Evolutionary conservation across 164 flowering plant genomes (phyloP).

Genomic region (Vitis rotundifolia): DNA sequence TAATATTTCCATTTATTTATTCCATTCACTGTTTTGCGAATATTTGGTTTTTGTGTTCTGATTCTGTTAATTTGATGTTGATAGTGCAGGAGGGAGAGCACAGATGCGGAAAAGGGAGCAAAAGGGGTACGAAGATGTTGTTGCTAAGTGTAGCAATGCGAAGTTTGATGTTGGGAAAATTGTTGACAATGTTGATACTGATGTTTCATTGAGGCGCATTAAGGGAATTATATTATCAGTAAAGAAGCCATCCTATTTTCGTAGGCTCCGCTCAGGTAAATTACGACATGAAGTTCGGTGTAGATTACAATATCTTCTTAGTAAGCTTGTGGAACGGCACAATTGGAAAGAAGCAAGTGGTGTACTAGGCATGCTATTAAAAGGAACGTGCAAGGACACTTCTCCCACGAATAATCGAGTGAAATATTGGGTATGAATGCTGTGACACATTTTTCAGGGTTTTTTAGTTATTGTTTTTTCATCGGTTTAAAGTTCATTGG

Average conservation of each 20-base stretch:
- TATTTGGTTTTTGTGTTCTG: no score
- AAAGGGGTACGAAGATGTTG: no score
- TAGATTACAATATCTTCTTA: slow-evolving; percentile 33
- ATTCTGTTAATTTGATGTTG: no score
- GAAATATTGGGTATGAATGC: slow-evolving; percentile 53
- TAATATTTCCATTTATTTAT: no score
- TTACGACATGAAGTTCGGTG: slow-evolving; percentile 34
- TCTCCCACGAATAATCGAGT: slow-evolving; percentile 33
- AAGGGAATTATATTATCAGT: slow-evolving; percentile 24
- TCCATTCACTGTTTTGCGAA: no score
- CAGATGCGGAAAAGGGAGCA: no score
- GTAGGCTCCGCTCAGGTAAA: slow-evolving; percentile 18
- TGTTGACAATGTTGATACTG: background rate
- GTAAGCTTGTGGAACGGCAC: slow-evolving; percentile 40
- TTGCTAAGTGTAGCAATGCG: no score
- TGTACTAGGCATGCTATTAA: slow-evolving; percentile 47
- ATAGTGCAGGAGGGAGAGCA: no score
- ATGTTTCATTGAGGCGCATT: background rate
- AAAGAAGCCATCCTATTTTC: slow-evolving; percentile 39
- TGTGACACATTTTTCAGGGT: background rate
- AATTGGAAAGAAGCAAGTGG: slow-evolving; percentile 73
- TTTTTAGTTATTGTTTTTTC: background rate
- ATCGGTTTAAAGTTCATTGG: no score
- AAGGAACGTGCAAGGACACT: slow-evolving; percentile 41
- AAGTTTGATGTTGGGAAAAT: background rate